Percentiles rank a stretch among this genome's conserved stretches.
Conservation (phyloP, 2,329 filamentous ascomycete species). For the Diaporthe destruens region DNA sequence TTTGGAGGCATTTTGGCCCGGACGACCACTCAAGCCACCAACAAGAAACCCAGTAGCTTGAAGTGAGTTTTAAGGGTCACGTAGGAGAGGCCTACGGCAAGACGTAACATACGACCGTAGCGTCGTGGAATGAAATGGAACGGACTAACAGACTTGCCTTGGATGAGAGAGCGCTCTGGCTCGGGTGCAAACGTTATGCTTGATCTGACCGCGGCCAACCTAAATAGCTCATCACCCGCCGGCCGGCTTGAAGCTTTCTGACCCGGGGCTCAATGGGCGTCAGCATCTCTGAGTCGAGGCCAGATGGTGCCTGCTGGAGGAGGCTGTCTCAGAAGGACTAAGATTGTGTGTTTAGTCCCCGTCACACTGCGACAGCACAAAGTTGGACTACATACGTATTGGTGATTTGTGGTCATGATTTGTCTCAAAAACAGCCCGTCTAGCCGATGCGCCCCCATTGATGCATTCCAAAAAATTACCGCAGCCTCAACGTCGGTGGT, state of each 20-base stretch:
- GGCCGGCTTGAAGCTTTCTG: not conserved
- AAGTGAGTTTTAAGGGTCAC: not conserved
- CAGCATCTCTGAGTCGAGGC: not conserved
- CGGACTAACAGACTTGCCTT: constrained; percentile 2
- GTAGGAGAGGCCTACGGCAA: not conserved
- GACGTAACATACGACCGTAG: not conserved
- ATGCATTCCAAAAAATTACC: not conserved
- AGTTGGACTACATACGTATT: constrained; percentile 36
- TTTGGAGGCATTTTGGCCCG: not conserved
- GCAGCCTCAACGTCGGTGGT: constrained; percentile 34
- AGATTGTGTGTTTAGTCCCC: constrained; percentile 29
- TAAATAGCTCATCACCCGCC: not conserved
- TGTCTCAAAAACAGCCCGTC: not conserved
- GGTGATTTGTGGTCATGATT: constrained; percentile 19
- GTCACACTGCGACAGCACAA: not conserved
- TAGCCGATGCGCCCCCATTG: not conserved
- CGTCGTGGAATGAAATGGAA: not conserved
- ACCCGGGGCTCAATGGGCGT: not conserved
- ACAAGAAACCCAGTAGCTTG: not conserved
- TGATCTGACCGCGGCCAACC: not conserved
- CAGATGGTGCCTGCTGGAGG: not conserved
- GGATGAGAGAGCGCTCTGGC: not conserved
- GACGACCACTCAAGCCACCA: not conserved
- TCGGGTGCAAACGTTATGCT: not conserved
- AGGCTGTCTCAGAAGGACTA: constrained; percentile 6